Conservation (phyloP, 768 basidiomycete genomes). For the Lentinula sp. region DNA sequence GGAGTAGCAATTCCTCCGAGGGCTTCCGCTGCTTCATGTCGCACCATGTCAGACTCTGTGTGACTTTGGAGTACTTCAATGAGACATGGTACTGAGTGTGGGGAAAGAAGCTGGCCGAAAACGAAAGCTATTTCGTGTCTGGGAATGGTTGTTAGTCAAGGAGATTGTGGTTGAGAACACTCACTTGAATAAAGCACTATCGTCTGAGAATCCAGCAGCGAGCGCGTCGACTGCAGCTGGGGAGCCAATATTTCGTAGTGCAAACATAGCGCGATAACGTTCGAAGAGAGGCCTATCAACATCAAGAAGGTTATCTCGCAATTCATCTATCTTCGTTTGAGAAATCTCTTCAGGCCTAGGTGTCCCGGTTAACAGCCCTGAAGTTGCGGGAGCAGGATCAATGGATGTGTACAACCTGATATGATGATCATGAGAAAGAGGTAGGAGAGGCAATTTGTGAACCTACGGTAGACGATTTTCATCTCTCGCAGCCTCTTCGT, state of each 20-base stretch:
- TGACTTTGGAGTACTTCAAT: slow-evolving; percentile 67
- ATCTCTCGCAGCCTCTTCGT: slow-evolving; percentile 26
- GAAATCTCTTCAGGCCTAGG: slow-evolving; percentile 48
- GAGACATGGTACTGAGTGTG: slow-evolving; percentile 83
- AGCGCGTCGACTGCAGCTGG: slow-evolving; percentile 84
- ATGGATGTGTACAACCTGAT: slow-evolving; percentile 72
- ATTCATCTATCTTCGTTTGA: slow-evolving; percentile 39
- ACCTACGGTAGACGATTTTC: slow-evolving; percentile 33
- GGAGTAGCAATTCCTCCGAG: slow-evolving; percentile 95
- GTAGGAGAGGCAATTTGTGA: no score
- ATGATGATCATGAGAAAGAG: not conserved
- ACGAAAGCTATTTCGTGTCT: slow-evolving; percentile 99
- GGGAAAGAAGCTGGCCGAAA: slow-evolving; percentile 90
- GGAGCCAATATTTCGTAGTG: slow-evolving; percentile 88
- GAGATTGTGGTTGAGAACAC: slow-evolving; percentile 12
- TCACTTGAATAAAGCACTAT: slow-evolving; percentile 90
- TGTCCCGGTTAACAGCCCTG: slow-evolving; percentile 50
- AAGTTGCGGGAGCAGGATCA: slow-evolving; percentile 84
- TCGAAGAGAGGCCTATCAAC: slow-evolving; percentile 71
- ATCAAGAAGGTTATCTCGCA: slow-evolving; percentile 64
- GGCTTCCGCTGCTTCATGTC: slow-evolving; percentile 98
- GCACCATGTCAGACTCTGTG: slow-evolving; percentile 90
- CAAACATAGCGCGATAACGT: slow-evolving; percentile 98
- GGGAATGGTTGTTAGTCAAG: slow-evolving; percentile 1
- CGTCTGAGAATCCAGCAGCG: slow-evolving; percentile 84